Conservation (phyloP, 1,284 basidiomycete genomes). For the Ceratobasidium papillatum region DNA sequence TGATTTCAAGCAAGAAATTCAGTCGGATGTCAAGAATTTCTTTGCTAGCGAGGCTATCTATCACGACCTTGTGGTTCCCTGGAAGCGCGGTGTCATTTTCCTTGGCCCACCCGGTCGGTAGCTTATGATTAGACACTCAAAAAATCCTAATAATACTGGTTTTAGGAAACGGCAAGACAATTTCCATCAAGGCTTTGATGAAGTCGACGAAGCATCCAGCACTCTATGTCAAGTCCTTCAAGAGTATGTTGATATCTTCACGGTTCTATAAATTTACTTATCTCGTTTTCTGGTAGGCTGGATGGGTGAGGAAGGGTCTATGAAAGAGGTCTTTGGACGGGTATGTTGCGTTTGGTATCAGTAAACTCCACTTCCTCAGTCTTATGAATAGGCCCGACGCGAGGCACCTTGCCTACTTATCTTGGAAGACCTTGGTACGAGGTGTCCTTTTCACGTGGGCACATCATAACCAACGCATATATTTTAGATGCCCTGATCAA, state of each 20-base stretch:
- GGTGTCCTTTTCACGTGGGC: neutral
- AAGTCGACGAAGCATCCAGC: constrained; percentile 57
- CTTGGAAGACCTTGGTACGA: constrained; percentile 81
- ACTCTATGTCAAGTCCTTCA: constrained; percentile 74
- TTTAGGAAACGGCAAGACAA: constrained; percentile 83
- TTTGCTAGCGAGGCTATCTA: constrained; percentile 75
- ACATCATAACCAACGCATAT: neutral
- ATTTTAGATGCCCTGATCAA: constrained; percentile 42
- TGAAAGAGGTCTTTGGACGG: constrained; percentile 70
- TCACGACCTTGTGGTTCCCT: constrained; percentile 75
- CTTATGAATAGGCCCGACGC: constrained; percentile 45
- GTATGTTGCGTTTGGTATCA: constrained; percentile 57
- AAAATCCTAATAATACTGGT: constrained; percentile 26
- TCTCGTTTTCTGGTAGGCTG: constrained; percentile 55
- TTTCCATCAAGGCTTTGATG: constrained; percentile 70
- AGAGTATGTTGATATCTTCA: constrained; percentile 46
- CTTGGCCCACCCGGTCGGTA: constrained; percentile 68
- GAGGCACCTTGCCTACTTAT: constrained; percentile 76
- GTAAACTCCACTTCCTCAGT: constrained; percentile 9
- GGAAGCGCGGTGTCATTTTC: constrained; percentile 67
- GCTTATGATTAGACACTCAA: neutral
- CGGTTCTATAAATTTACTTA: neutral
- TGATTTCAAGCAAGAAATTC: constrained; percentile 65
- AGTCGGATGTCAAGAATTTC: constrained; percentile 80
- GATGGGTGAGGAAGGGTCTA: constrained; percentile 72